Conservation (phyloP, 305 asterid genomes). For the Fraxinus velutina region DNA sequence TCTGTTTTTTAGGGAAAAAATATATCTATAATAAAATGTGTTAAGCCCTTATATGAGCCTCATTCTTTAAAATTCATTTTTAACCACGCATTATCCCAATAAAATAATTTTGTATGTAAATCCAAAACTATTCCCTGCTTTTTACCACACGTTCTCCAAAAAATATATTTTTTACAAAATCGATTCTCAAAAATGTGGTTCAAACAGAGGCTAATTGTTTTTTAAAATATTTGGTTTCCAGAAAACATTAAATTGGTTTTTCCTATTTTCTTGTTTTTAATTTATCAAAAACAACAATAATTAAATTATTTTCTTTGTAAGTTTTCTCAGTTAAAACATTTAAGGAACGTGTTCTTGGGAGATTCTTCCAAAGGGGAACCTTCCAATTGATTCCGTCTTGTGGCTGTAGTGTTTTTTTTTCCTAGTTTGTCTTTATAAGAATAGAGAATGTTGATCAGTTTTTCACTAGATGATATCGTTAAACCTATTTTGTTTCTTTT, state of each 20-base stretch:
- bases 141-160: no score
- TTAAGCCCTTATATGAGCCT: no score
- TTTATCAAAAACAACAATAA: no score
- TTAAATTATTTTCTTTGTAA: neutral
- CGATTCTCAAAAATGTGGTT: no score
- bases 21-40: neutral
- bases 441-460: neutral
- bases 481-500: neutral
- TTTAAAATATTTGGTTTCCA: neutral
- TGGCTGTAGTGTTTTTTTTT: neutral
- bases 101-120: no score
- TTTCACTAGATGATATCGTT: neutral
- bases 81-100: no score
- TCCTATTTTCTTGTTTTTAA: neutral
- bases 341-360: neutral
- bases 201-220: no score
- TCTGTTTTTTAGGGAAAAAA: neutral
- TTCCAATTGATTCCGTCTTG: neutral
- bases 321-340: neutral
- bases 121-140: no score
- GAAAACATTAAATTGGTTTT: neutral
- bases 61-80: no score
- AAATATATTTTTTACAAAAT: no score
- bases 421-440: neutral
- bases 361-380: neutral